A percentile compares a stretch with the other conserved stretches of the same genome.
These are phyloP conservation scores for Eremothecium gossypii DNA, from an alignment of 1,139 yeast genomes.

Conservation along the genomic window DNA sequence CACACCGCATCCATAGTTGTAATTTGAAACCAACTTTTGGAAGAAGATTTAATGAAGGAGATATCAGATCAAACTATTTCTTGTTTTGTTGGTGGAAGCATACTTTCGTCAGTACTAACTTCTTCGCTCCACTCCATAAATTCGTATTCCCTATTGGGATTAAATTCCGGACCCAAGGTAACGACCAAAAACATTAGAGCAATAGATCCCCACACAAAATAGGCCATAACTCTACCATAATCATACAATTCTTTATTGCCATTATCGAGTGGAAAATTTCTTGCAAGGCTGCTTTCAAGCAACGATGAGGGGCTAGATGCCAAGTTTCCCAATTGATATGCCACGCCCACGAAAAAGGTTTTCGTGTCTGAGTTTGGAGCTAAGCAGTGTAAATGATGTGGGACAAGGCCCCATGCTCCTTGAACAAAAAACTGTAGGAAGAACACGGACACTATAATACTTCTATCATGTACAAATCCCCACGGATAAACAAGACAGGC, in stretches of 20 bases:
- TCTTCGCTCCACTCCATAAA: too few species aligned
- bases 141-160: constrained; percentile 13
- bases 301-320: constrained; percentile 80
- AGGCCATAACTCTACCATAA: constrained; percentile 68
- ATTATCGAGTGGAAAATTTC: constrained; percentile 42
- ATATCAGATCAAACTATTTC: neutral
- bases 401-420: constrained; percentile 85
- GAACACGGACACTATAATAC: constrained; percentile 66
- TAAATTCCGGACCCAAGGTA: constrained; percentile 68
- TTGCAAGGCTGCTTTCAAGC: constrained; percentile 69
- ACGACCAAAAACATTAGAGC: constrained; percentile 50
- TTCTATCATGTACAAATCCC: constrained; percentile 46
- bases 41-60: too few species aligned
- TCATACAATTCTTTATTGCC: constrained; percentile 31
- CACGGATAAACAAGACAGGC: constrained; percentile 62
- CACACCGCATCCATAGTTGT: too few species aligned
- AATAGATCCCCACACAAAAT: constrained; percentile 75
- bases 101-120: too few species aligned
- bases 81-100: neutral
- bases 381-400: constrained; percentile 66
- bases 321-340: constrained; percentile 78
- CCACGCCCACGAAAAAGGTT: constrained; percentile 53
- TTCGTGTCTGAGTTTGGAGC: constrained; percentile 66
- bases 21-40: too few species aligned
- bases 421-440: constrained; percentile 75